These are phyloP conservation scores for Epichloe gansuensis DNA, from an alignment of 2,329 filamentous ascomycete genomes.

Conservation along the genomic window DNA sequence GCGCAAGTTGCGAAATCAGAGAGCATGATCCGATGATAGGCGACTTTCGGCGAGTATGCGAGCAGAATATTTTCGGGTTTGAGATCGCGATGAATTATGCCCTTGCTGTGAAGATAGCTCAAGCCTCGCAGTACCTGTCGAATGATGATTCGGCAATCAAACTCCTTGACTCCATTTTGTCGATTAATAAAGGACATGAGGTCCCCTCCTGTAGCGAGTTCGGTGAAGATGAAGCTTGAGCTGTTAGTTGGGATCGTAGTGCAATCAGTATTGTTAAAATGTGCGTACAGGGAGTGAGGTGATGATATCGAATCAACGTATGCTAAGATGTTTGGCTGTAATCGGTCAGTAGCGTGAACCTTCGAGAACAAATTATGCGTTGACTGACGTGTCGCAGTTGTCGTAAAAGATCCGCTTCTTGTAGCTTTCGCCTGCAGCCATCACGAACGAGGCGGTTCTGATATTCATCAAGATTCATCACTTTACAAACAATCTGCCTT, in stretches of 20 bases:
- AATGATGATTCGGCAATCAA: slow-evolving; percentile 31
- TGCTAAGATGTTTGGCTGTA: slow-evolving; percentile 40
- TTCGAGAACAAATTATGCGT: not conserved
- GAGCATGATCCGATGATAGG: slow-evolving; percentile 33
- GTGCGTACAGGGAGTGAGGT: slow-evolving; percentile 30
- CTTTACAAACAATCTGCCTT: slow-evolving; percentile 56
- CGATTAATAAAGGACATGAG: slow-evolving; percentile 34
- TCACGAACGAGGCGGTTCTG: slow-evolving; percentile 14
- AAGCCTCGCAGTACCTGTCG: slow-evolving; percentile 34
- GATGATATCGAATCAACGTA: slow-evolving; percentile 39
- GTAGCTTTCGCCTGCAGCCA: slow-evolving; percentile 25
- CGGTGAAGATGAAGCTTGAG: slow-evolving; percentile 40
- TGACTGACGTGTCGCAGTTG: slow-evolving; percentile 39
- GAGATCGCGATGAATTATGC: slow-evolving; percentile 39
- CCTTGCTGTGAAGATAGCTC: slow-evolving; percentile 34
- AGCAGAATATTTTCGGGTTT: slow-evolving; percentile 43
- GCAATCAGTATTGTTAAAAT: not conserved
- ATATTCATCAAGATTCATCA: slow-evolving; percentile 36
- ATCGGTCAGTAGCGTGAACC: slow-evolving; percentile 7
- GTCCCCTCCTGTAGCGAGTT: slow-evolving; percentile 43
- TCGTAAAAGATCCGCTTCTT: slow-evolving; percentile 40
- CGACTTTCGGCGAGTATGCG: slow-evolving; percentile 29
- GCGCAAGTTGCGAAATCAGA: slow-evolving; percentile 40
- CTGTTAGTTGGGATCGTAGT: not conserved
- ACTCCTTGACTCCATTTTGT: slow-evolving; percentile 19